Conservation (phyloP, 2,329 filamentous ascomycete species). For the Sclerotinia borealis region DNA sequence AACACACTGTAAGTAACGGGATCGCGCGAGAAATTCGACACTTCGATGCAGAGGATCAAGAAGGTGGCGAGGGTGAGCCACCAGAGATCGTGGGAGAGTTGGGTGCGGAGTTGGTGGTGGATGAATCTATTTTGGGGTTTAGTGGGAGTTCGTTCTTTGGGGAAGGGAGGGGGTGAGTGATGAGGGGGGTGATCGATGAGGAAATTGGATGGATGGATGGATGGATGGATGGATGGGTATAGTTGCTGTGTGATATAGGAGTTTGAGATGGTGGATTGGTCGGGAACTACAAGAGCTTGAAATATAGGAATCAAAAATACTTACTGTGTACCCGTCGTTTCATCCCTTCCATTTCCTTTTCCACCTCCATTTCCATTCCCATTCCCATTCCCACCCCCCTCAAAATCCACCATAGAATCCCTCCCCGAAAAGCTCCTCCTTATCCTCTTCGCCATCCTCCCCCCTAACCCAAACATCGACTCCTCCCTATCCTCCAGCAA, state of each 20-base stretch:
- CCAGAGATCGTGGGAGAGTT: constrained; percentile 63
- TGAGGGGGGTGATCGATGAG: neutral
- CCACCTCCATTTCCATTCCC: neutral
- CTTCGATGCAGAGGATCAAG: constrained; percentile 55
- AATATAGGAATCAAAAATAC: too few relatives aligned
- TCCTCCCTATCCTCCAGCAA: too few relatives aligned
- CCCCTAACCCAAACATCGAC: too few relatives aligned
- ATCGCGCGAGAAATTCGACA: constrained; percentile 45
- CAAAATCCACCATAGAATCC: too few relatives aligned
- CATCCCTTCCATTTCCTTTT: neutral
- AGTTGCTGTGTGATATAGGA: too few relatives aligned
- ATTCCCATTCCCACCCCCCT: too few relatives aligned
- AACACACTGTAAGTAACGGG: constrained; percentile 51
- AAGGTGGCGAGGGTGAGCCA: constrained; percentile 56
- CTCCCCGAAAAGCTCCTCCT: too few relatives aligned
- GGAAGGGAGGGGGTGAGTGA: constrained; percentile 2
- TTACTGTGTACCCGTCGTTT: neutral
- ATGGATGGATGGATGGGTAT: too few relatives aligned
- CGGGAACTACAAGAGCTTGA: too few relatives aligned
- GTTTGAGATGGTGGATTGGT: too few relatives aligned
- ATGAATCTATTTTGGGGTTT: constrained; percentile 27
- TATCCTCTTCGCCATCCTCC: neutral
- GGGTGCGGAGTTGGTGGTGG: constrained; percentile 49
- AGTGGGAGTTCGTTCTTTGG: neutral
- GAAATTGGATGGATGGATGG: too few relatives aligned